Evolutionary conservation across 805 yeast genomes (phyloP), one percentile per base, ranked within the genome.

Genomic region (Aciculoconidium aculeatum): DNA sequence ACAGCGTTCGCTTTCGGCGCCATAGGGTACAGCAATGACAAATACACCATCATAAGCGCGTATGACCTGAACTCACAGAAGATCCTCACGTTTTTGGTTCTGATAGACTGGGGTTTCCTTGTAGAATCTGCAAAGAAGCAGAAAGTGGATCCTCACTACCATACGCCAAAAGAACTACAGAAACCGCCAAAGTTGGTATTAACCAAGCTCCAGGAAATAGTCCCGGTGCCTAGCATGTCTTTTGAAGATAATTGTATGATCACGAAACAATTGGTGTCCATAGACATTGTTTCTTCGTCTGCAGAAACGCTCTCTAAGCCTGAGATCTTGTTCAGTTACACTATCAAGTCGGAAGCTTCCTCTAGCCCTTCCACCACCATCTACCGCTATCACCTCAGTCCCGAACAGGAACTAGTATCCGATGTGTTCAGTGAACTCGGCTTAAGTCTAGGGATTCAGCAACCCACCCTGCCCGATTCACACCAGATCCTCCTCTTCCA

Each of bases 81-180:
- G 10, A 47, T 79, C 13, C 51, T 55, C 24, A 53, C 73, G 2
- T 76, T 61, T 42, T 43, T 51, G 14, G 45, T 76, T 4, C 27
- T 41, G 0, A 55, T 77, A 7, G 67, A 75, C 35, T 79, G 84
- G 84, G 79, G 77, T 1, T 68, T 56, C 34, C 48, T 74, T 17
- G 50, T 54, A 1, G 65, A 60, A 21, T 63, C 77, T 4, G 72
- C 77, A 6, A 58, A 56, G 25, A 58, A 61, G 18, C 66, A 70
- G 32, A 57, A 61, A 27, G 53, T 58, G 9, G 67, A 61, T 30
- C 76, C 76, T 6, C 66, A 65, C 36, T 72, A 55, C 41, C 65
- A 64, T 35, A 72, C 76, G 0, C 76, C 77, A 1, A 61, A 58
- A 17, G 67, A 61, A 11, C 50, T 51, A 19, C 69, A 60, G 39